phyloP scores from a whole-genome alignment of 805 yeast genomes.

The Starmerella roubikii region DNA sequence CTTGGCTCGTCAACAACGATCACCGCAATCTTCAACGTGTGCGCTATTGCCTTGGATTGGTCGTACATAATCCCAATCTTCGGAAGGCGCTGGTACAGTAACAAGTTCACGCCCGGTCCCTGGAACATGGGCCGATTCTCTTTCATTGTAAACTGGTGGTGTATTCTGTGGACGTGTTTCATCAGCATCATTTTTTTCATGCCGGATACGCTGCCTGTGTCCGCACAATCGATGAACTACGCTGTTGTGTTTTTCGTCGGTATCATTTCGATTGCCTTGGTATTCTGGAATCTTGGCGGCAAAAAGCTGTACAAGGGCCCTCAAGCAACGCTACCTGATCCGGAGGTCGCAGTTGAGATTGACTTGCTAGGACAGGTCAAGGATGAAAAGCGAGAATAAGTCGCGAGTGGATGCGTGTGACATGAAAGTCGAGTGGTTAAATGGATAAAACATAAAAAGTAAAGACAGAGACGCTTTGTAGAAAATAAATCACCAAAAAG shows the following conservation, averaged over 20 bases:
- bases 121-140: conserved; percentile 44
- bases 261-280: conserved; percentile 13
- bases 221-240: conserved; percentile 22
- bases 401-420: too few relatives aligned
- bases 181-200: conserved; percentile 21
- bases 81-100: conserved; percentile 42
- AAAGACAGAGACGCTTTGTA: too few relatives aligned
- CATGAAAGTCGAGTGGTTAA: too few relatives aligned
- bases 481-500: too few relatives aligned
- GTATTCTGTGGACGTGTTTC: conserved; percentile 19
- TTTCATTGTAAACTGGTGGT: conserved; percentile 14
- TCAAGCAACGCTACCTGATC: conserved; percentile 20
- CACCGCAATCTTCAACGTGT: conserved; percentile 59
- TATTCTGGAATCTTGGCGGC: conserved; percentile 21
- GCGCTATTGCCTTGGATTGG: conserved; percentile 54
- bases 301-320: conserved; percentile 19
- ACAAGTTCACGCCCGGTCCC: conserved; percentile 49
- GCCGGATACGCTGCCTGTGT: conserved; percentile 22
- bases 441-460: too few relatives aligned
- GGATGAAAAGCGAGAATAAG: conserved; percentile 16
- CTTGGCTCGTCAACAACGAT: conserved; percentile 49
- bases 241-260: conserved; percentile 23
- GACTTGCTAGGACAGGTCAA: conserved; percentile 17
- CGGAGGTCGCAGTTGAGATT: conserved; percentile 14
- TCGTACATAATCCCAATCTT: conserved; percentile 54